Evolutionary conservation across 2,329 filamentous ascomycete genomes (phyloP).

Genomic region (Trichoderma koningii): DNA sequence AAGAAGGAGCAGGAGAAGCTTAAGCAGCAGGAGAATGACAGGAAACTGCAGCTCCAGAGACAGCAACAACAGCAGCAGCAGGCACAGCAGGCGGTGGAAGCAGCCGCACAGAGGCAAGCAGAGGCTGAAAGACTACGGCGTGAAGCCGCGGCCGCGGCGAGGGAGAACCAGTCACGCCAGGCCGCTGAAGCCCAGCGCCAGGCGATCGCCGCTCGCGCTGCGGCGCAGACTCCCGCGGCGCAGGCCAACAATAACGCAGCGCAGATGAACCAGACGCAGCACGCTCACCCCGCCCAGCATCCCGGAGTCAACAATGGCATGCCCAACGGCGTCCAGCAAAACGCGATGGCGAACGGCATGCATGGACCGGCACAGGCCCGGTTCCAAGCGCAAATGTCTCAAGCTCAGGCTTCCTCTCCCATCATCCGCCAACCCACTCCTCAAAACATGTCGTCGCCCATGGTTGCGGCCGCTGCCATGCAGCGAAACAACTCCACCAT

Average conservation of each 20-base stretch:
- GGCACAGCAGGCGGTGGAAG: conserved; percentile 47
- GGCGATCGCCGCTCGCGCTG: conserved; percentile 37
- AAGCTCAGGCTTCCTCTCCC: conserved; percentile 69
- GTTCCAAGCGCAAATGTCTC: conserved; percentile 59
- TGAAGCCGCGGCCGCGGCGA: conserved; percentile 40
- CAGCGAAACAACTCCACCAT: conserved; percentile 67
- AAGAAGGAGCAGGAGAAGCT: conserved; percentile 75
- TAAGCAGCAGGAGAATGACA: conserved; percentile 62
- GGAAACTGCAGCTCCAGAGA: conserved; percentile 52
- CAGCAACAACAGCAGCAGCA: conserved; percentile 48
- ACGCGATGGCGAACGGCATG: conserved; percentile 45
- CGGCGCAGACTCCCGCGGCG: conserved; percentile 33
- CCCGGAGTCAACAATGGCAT: conserved; percentile 40
- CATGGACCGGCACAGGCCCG: conserved; percentile 46
- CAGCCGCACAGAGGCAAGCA: conserved; percentile 47
- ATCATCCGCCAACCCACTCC: conserved; percentile 64
- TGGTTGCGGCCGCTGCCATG: conserved; percentile 64
- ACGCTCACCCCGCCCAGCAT: conserved; percentile 40
- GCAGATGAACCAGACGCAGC: conserved; percentile 38
- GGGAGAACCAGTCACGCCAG: conserved; percentile 43
- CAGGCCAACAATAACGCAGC: conserved; percentile 35
- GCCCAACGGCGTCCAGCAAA: conserved; percentile 39
- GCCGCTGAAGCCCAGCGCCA: conserved; percentile 43
- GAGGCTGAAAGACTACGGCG: conserved; percentile 47
- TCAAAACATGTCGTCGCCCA: conserved; percentile 66